These are phyloP conservation scores for Przewalskia tangutica DNA, from an alignment of 257 asterid species.

Conservation along the genomic window DNA sequence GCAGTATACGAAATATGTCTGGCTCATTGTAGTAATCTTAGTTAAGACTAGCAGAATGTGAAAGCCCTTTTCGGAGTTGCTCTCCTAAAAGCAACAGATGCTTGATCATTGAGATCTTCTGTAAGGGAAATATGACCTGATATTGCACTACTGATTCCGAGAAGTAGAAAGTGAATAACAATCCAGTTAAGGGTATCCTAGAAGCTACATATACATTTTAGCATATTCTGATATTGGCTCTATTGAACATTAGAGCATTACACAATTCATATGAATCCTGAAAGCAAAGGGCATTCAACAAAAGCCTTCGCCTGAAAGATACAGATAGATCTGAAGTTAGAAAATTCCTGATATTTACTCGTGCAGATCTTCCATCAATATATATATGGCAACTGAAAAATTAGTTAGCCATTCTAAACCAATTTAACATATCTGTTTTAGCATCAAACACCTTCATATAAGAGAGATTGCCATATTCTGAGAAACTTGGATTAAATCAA, in stretches of 20 bases:
- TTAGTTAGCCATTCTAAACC: not conserved
- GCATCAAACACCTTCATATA: not conserved
- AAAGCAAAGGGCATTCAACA: not conserved
- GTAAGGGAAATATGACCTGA: not conserved
- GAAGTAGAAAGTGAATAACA: slow-evolving; percentile 1
- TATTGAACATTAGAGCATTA: not conserved
- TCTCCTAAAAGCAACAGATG: not conserved
- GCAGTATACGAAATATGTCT: not conserved
- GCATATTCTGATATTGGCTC: not conserved
- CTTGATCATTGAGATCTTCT: not conserved
- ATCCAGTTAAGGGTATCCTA: not conserved
- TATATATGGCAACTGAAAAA: not conserved
- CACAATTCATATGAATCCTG: not conserved
- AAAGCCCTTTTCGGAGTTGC: not conserved
- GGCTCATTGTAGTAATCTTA: not conserved
- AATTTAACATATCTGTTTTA: not conserved
- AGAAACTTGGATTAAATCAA: not conserved
- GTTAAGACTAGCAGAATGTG: not conserved
- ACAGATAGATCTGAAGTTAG: not conserved
- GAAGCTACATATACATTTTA: not conserved
- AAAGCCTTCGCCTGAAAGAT: not conserved
- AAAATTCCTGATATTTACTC: not conserved
- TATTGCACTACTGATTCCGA: not conserved
- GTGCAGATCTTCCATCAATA: not conserved
- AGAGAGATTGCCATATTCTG: not conserved